Conservation (phyloP, 768 basidiomycete genomes). For the Psilocybe azurescens region DNA sequence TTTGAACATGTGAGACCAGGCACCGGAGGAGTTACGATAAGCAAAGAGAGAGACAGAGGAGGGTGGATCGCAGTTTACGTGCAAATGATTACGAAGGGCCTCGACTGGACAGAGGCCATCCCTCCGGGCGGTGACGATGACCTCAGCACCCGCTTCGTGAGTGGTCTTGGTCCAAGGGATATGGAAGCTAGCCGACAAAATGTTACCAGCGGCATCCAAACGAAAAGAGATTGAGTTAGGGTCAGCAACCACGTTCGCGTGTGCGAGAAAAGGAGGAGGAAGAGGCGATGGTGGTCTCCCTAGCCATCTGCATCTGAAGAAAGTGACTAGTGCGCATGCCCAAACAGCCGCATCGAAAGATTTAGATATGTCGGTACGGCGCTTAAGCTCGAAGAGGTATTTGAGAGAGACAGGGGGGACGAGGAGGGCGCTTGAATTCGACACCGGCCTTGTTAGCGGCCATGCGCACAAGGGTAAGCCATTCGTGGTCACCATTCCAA, state of each 20-base stretch:
- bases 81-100: slow-evolving; percentile 13
- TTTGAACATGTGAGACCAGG: slow-evolving; percentile 5
- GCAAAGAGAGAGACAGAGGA: neutral
- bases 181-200: slow-evolving; percentile 19
- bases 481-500: slow-evolving; percentile 38
- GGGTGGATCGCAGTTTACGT: neutral
- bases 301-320: slow-evolving; percentile 37
- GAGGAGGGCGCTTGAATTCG: slow-evolving; percentile 18
- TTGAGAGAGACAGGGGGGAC: slow-evolving; percentile 38
- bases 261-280: neutral
- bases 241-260: neutral
- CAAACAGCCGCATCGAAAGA: slow-evolving; percentile 39
- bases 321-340: slow-evolving; percentile 37
- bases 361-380: slow-evolving; percentile 25
- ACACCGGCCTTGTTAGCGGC: slow-evolving; percentile 28
- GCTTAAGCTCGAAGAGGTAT: slow-evolving; percentile 31
- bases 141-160: slow-evolving; percentile 11
- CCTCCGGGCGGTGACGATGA: slow-evolving; percentile 20
- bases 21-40: neutral
- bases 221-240: neutral
- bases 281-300: slow-evolving; percentile 29
- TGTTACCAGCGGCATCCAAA: neutral
- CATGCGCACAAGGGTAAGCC: slow-evolving; percentile 21
- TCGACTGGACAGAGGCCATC: slow-evolving; percentile 8
- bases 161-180: slow-evolving; percentile 41